phyloP scores from a whole-genome alignment of 345 rosid species.

The Microcos paniculata region DNA sequence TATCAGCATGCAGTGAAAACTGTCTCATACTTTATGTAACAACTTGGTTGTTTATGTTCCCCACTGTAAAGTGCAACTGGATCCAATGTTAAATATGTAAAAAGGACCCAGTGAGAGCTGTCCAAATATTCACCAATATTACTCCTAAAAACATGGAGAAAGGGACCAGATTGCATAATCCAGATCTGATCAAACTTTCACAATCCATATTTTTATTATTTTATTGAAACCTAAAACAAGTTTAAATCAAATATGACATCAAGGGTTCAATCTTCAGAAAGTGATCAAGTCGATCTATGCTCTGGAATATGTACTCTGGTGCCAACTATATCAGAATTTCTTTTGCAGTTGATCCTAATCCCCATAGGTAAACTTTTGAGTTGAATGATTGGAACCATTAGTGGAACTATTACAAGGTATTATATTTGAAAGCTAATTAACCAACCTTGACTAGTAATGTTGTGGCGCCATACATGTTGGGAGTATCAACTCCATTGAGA shows the following conservation, averaged over 20 bases:
- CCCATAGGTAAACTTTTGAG: not conserved
- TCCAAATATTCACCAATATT: no score
- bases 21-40: not conserved
- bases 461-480: constrained; percentile 81
- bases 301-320: not conserved
- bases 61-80: not conserved
- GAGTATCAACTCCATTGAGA: constrained; percentile 93
- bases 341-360: not conserved
- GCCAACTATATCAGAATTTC: not conserved
- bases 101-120: no score
- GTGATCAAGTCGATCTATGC: not conserved
- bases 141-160: no score
- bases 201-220: not conserved
- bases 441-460: constrained; percentile 82
- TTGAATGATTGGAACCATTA: not conserved
- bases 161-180: no score
- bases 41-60: not conserved
- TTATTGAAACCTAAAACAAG: not conserved
- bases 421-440: not conserved
- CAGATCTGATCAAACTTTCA: constrained; percentile 2
- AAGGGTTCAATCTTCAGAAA: not conserved
- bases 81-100: not conserved
- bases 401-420: not conserved
- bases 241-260: no score
- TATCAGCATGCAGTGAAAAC: not conserved